Percentiles rank a stretch among this genome's conserved stretches.
Evolutionary conservation across 176 grass and related monocot genomes (phyloP).

Genomic region (Poa pratensis): DNA sequence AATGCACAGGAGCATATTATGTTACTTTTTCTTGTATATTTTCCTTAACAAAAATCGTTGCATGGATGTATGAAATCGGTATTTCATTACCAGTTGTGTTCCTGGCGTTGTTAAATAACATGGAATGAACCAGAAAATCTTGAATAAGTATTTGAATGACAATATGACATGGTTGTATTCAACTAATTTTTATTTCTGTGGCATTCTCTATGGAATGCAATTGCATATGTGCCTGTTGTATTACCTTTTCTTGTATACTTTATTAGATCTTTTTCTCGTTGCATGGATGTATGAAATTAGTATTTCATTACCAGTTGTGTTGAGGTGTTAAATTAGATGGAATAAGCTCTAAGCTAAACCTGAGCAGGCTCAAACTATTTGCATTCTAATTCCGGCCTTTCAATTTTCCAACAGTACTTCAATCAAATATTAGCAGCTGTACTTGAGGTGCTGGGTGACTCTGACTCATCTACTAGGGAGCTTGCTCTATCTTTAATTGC

Average conservation of each 20-base stretch:
- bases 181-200: neutral
- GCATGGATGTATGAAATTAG: neutral
- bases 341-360: constrained; percentile 1
- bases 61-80: neutral
- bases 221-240: neutral
- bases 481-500: constrained; percentile 77
- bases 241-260: constrained; percentile 20
- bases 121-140: neutral
- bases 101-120: neutral
- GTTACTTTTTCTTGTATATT: constrained; percentile 19
- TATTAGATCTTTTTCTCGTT: neutral
- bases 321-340: neutral
- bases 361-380: constrained; percentile 3
- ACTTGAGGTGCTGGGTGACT: constrained; percentile 85
- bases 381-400: constrained; percentile 48
- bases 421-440: constrained; percentile 98
- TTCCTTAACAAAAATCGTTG: neutral
- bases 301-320: constrained; percentile 6
- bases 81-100: neutral
- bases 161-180: neutral
- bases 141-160: neutral
- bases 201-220: constrained; percentile 10
- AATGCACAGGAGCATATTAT: neutral
- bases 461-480: constrained; percentile 81
- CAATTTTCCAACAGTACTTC: constrained; percentile 80